Percentiles rank a stretch among this genome's conserved stretches.
These are phyloP conservation scores for Colletotrichum graminicola DNA, from an alignment of 2,329 filamentous ascomycete species.

Conservation along the genomic window DNA sequence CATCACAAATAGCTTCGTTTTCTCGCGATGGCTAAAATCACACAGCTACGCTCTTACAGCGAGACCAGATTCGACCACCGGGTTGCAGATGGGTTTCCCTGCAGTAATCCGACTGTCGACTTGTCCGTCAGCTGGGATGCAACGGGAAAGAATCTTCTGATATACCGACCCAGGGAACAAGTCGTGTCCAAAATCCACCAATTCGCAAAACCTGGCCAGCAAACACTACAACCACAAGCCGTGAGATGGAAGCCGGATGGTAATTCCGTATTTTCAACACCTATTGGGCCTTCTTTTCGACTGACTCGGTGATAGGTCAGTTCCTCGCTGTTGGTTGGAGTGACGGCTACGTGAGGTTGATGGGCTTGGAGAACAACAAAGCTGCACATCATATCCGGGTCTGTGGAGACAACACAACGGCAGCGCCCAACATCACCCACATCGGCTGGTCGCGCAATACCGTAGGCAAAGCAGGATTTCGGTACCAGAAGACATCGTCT, in stretches of 20 bases:
- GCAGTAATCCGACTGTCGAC: conserved; percentile 88
- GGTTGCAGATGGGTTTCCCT: conserved; percentile 69
- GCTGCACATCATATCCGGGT: conserved; percentile 78
- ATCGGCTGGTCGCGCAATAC: conserved; percentile 66
- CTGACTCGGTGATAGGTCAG: conserved; percentile 65
- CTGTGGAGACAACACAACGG: conserved; percentile 53
- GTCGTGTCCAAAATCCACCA: conserved; percentile 66
- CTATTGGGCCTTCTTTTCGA: background rate
- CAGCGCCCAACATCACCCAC: conserved; percentile 59
- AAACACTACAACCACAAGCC: conserved; percentile 58
- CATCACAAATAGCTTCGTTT: conserved; percentile 37
- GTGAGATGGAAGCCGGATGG: conserved; percentile 78
- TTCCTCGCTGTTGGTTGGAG: conserved; percentile 87
- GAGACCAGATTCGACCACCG: conserved; percentile 69
- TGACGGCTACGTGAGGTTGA: conserved; percentile 81
- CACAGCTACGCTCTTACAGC: conserved; percentile 62
- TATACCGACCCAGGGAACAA: conserved; percentile 85
- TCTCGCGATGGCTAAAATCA: conserved; percentile 45
- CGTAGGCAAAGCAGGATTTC: conserved; percentile 45
- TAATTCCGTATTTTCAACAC: conserved; percentile 51
- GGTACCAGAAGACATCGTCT: conserved; percentile 38
- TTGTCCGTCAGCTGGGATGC: conserved; percentile 78
- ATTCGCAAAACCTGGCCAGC: conserved; percentile 54
- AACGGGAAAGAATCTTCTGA: conserved; percentile 75
- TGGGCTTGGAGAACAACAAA: conserved; percentile 85